These are phyloP conservation scores for Aspergillus homomorphus DNA, from an alignment of 495 filamentous ascomycete genomes.

Conservation along the genomic window DNA sequence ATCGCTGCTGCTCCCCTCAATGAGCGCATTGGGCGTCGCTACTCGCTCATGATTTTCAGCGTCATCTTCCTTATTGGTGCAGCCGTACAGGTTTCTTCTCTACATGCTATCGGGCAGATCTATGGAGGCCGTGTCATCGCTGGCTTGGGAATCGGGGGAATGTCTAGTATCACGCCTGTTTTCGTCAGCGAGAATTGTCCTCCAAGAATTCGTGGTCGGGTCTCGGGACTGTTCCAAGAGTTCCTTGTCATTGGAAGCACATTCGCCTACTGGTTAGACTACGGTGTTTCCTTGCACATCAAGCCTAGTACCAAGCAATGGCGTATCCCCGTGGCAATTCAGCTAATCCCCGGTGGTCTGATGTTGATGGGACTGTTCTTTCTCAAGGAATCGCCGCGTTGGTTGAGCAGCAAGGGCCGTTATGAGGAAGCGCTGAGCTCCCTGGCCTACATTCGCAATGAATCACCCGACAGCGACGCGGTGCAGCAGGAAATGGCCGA, in stretches of 20 bases:
- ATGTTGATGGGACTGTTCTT: constrained; percentile 51
- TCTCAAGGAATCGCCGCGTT: constrained; percentile 54
- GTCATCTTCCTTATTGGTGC: constrained; percentile 62
- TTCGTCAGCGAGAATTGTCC: constrained; percentile 49
- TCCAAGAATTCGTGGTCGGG: constrained; percentile 40
- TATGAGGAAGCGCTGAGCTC: constrained; percentile 43
- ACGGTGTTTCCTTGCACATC: constrained; percentile 47
- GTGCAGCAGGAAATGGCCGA: constrained; percentile 61
- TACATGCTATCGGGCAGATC: constrained; percentile 32
- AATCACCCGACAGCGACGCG: constrained; percentile 32
- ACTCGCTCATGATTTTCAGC: constrained; percentile 53
- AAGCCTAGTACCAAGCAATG: constrained; percentile 44
- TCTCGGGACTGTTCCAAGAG: constrained; percentile 42
- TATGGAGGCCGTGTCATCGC: constrained; percentile 44
- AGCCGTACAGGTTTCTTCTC: constrained; percentile 54
- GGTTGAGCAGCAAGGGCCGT: constrained; percentile 49
- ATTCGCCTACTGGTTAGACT: constrained; percentile 51
- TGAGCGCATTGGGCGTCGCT: constrained; percentile 57
- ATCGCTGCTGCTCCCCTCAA: constrained; percentile 56
- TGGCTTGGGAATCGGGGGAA: constrained; percentile 44
- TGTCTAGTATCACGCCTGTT: constrained; percentile 48
- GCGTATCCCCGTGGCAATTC: constrained; percentile 52
- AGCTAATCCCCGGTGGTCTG: constrained; percentile 50
- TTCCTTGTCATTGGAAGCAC: constrained; percentile 29
- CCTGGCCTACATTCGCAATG: constrained; percentile 44